Evolutionary conservation across 176 grass and related monocot species (phyloP), one percentile per base, ranked within the genome.

Genomic region (Eragrostis curvula): DNA sequence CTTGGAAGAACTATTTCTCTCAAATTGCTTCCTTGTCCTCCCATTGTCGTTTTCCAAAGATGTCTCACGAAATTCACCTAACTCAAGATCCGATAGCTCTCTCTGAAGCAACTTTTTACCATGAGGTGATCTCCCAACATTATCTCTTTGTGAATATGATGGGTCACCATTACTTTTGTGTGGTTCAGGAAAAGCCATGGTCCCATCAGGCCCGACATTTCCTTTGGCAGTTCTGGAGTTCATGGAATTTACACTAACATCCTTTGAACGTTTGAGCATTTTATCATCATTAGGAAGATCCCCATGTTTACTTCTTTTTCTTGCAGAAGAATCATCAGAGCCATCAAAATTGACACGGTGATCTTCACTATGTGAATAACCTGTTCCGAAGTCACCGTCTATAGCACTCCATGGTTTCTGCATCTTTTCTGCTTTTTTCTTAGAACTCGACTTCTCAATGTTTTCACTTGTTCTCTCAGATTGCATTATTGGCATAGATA

Each of bases 71-170:
- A 99, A 84, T 79, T 99, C 97, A 60, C 93, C 97, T 67, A 94
- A 90, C 81, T 99, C 97, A 18, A 99, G 93, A 79, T 99, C 97
- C 56, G 97, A 99, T 23, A 81, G 75, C 47, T 99, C 97, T 74
- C 97, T 93, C 77, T 85, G 83, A 58, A 96, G 93, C 58, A 83
- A 53, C 61, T 82, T 91, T 70, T 89, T 85, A 66, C 43, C 78
- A 79, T 47, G 40, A 48, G 83, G 86, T 53, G 92, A 93, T 64
- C 84, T 94, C 51, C 93, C 84, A 72, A 77, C 60, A 85, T 85
- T 85, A 74, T 72, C 65, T 66, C 74, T 94, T 74, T 79, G 73
- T 40, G 78, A 89, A 52, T 49, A 57, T 66, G 60, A 85, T 79
- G 62, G 82, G 64, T 81, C 56, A 6, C 79, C 88, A 46, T 95